These are phyloP conservation scores for Pythium diclinum DNA, from an alignment of 352 stramenopile species.

Conservation along the genomic window DNA sequence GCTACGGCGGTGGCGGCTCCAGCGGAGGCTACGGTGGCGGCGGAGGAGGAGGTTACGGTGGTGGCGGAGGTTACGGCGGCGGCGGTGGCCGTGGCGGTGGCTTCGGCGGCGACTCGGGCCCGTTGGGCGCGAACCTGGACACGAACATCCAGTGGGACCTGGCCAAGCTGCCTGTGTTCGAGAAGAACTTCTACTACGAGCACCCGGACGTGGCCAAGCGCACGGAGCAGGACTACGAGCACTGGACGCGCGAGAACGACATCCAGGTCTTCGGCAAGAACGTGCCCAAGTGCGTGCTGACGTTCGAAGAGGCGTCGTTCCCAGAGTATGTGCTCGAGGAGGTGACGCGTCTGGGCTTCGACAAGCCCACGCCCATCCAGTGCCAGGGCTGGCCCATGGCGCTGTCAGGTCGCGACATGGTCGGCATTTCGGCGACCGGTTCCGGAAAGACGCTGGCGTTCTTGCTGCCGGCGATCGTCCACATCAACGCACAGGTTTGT, in stretches of 20 bases:
- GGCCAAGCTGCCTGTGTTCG: conserved; percentile 93
- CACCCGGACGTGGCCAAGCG: conserved; percentile 96
- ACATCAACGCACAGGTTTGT: conserved; percentile 99
- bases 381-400: conserved; percentile 99
- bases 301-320: conserved; percentile 92
- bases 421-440: conserved; percentile 97
- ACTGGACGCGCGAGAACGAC: conserved; percentile 91
- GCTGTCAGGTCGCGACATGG: conserved; percentile 96
- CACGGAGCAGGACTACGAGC: conserved; percentile 86
- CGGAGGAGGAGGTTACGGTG: conserved; percentile 34
- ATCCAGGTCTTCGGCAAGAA: conserved; percentile 95
- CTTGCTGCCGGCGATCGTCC: conserved; percentile 98
- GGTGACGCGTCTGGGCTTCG: conserved; percentile 96
- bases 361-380: conserved; percentile 90
- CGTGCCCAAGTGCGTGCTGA: conserved; percentile 97
- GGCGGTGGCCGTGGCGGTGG: conserved; percentile 37
- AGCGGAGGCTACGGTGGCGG: conserved; percentile 31
- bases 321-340: conserved; percentile 97
- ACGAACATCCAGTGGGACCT: conserved; percentile 95
- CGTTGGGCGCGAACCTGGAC: conserved; percentile 87
- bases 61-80: conserved; percentile 28
- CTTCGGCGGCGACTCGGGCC: conserved; percentile 45
- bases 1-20: conserved; percentile 34
- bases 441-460: conserved; percentile 98
- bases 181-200: conserved; percentile 99